Base-by-base conservation (phyloP, 371 early-diverging fungal species). In the Batrachochytrium dendrobatidis region DNA sequence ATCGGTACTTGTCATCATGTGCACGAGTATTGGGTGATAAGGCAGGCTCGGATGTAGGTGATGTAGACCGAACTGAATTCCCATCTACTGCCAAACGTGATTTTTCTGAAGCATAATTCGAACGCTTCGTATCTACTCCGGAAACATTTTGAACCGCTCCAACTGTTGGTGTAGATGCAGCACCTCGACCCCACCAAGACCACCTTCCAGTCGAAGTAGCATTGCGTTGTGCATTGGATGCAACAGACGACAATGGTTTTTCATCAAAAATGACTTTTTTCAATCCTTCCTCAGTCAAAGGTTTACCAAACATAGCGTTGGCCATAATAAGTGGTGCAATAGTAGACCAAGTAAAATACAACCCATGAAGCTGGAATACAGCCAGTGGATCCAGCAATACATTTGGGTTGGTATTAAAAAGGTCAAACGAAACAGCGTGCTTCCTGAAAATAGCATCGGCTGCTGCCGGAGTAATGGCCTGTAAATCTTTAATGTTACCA, bases 301-400 rank as follows among this genome's bases (percentile, higher is more conserved):
- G 55, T 35, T 64, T 59, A 18, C 69, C 67, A 63, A 71, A 83
- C 1, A 74, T 71, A 2, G 71, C 61, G 26, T 65, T 64, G 20
- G 74, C 53, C 3, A 81, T 43, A 1, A 84, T 55, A 33, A 79
- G 53, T 22, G 74, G 73, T 7, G 68, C 69, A 20, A 82, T 75
- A 28, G 69, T 66, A n/a, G 66, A 58, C 70, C 77, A 74, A 49
- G 69, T 59, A 50, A 68, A 72, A 53, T 76, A 85, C 56, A 12
- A 18, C 6, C 49, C 49, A 6, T 8, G 8, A 56, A 87, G 76
- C 30, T 83, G 76, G 55, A 88, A 75, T 10, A 90, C 85, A 7
- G 89, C 67, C 20, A 73, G 63, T 22, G 82, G 80, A 56, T 88
- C 83, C 34, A 77, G 77, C 24, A 90, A 55, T 5, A 89, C 30